Evolutionary conservation across 2,329 filamentous ascomycete genomes (phyloP).

Genomic region (Aspergillus glaucus): DNA sequence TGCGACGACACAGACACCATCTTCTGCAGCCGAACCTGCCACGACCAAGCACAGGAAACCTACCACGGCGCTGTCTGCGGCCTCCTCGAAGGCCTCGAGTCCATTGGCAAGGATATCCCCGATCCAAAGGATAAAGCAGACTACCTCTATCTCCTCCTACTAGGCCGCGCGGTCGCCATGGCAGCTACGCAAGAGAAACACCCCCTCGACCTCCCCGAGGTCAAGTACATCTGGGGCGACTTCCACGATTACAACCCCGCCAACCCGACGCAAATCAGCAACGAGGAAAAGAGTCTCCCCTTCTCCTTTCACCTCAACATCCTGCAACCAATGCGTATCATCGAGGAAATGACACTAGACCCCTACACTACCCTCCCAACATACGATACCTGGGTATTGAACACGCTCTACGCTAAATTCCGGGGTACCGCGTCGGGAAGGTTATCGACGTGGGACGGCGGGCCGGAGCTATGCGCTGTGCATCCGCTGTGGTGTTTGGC

Average conservation of each 20-base stretch:
- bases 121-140: slow-evolving; percentile 53
- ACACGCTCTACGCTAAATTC: slow-evolving; percentile 89
- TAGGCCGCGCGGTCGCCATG: slow-evolving; percentile 55
- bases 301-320: slow-evolving; percentile 58
- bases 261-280: slow-evolving; percentile 2
- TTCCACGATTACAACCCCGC: slow-evolving; percentile 40
- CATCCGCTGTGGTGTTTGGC: slow-evolving; percentile 95
- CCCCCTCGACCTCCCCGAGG: slow-evolving; percentile 54
- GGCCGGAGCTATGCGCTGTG: slow-evolving; percentile 86
- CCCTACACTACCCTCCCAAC: slow-evolving; percentile 44
- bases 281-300: slow-evolving; percentile 44
- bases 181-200: slow-evolving; percentile 54
- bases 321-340: slow-evolving; percentile 53
- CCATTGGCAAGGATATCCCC: slow-evolving; percentile 53
- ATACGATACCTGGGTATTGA: slow-evolving; percentile 60
- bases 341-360: slow-evolving; percentile 58
- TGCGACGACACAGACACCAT: slow-evolving; percentile 55
- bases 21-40: slow-evolving; percentile 55
- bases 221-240: slow-evolving; percentile 62
- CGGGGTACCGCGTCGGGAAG: slow-evolving; percentile 85
- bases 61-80: slow-evolving; percentile 58
- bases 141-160: slow-evolving; percentile 53
- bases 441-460: slow-evolving; percentile 67
- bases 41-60: slow-evolving; percentile 46
- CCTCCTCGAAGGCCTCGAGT: slow-evolving; percentile 45